Evolutionary conservation across 768 basidiomycete genomes (phyloP).

Genomic region (Amanita polypyramis): DNA sequence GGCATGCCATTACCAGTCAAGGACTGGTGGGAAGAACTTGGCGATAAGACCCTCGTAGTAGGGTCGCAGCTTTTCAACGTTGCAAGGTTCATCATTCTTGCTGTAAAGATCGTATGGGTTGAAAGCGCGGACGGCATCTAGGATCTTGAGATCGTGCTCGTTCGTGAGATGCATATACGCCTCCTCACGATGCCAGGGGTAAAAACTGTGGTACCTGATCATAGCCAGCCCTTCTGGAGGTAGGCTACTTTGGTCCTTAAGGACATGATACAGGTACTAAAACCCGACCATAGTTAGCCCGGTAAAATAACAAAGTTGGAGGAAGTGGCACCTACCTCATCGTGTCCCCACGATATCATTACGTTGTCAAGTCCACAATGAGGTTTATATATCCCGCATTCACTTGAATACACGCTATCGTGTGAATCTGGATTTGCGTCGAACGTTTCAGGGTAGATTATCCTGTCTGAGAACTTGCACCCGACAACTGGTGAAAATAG

Average conservation of each 20-base stretch:
- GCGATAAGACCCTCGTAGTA: conserved; percentile 79
- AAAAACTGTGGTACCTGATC: conserved; percentile 94
- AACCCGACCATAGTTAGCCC: conserved; percentile 6
- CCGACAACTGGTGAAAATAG: conserved; percentile 51
- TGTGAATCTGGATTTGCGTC: conserved; percentile 56
- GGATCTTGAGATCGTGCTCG: conserved; percentile 51
- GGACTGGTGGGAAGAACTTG: conserved; percentile 74
- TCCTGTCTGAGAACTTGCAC: conserved; percentile 77
- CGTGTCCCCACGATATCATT: conserved; percentile 87
- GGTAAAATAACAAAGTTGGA: neutral
- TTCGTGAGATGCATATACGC: conserved; percentile 77
- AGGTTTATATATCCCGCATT: conserved; percentile 67
- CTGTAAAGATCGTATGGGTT: conserved; percentile 94
- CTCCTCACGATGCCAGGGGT: conserved; percentile 88
- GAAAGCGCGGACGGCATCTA: conserved; percentile 75
- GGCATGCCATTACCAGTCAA: conserved; percentile 56
- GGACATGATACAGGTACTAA: conserved; percentile 75
- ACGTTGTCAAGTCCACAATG: conserved; percentile 80
- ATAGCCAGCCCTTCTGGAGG: conserved; percentile 79
- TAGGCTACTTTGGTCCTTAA: conserved; percentile 73
- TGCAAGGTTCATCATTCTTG: conserved; percentile 67
- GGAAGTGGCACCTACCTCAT: conserved; percentile 49
- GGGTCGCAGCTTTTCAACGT: conserved; percentile 54
- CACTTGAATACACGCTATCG: conserved; percentile 58
- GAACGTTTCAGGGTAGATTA: conserved; percentile 75